Percentiles rank a stretch among this genome's conserved stretches.
phyloP scores from a whole-genome alignment of 2,329 filamentous ascomycete genomes.

The Aspergillus aculeatinus region DNA sequence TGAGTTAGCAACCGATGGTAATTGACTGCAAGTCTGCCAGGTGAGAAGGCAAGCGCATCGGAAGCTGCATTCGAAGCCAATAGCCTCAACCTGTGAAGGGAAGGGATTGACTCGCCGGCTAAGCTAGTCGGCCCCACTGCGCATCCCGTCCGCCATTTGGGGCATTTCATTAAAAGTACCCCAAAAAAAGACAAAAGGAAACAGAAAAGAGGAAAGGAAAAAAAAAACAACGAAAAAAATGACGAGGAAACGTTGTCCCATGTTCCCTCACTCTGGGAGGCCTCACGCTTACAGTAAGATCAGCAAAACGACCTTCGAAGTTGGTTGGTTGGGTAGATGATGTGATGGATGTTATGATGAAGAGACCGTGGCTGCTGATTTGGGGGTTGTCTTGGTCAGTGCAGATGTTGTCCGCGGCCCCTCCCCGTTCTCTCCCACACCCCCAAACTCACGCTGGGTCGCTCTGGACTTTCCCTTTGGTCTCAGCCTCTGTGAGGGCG shows the following conservation, averaged over 20 bases:
- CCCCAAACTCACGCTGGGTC: neutral
- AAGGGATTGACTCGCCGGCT: slow-evolving; percentile 25
- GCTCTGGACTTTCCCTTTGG: slow-evolving; percentile 10
- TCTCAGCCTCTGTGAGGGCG: neutral
- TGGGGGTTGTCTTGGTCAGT: slow-evolving; percentile 1
- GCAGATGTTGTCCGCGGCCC: neutral
- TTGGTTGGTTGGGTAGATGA: neutral
- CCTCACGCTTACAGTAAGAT: slow-evolving; percentile 14
- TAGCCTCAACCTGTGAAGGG: slow-evolving; percentile 16
- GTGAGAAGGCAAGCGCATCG: slow-evolving; percentile 3
- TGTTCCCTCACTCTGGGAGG: slow-evolving; percentile 5
- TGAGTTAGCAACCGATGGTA: slow-evolving; percentile 12
- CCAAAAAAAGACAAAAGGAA: slow-evolving; percentile 11
- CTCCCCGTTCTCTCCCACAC: neutral
- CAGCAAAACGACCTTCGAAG: slow-evolving; percentile 4
- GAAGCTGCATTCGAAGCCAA: slow-evolving; percentile 16
- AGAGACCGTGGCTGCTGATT: slow-evolving; percentile 1
- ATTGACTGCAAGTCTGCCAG: slow-evolving; percentile 10
- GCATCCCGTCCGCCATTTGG: slow-evolving; percentile 26
- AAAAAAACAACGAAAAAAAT: neutral
- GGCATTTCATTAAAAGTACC: slow-evolving; percentile 11
- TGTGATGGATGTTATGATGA: slow-evolving; percentile 3
- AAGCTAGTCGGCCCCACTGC: slow-evolving; percentile 24
- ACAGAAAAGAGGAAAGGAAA: slow-evolving; percentile 4
- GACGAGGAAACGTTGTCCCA: neutral